Evolutionary conservation across 1,284 basidiomycete genomes (phyloP).

Genomic region (Pseudozyma thailandica): DNA sequence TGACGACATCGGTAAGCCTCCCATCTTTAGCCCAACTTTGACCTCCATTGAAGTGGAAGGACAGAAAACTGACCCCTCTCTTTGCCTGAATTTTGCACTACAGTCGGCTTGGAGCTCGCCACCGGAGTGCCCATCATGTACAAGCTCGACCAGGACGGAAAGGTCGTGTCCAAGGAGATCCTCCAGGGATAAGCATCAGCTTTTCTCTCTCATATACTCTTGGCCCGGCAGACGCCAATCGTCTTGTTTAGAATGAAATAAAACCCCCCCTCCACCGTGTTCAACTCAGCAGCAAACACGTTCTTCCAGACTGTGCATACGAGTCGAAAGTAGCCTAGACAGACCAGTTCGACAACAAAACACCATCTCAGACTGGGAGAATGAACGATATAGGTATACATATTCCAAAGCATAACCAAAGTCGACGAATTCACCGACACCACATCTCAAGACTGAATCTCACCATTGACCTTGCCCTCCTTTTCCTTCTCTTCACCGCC

Average conservation of each 20-base stretch:
- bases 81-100: not conserved
- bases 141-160: conserved; percentile 68
- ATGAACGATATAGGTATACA: too few species aligned
- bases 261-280: too few species aligned
- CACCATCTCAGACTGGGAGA: too few species aligned
- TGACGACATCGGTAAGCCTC: conserved; percentile 68
- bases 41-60: not conserved
- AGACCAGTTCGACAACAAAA: too few species aligned
- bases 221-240: too few species aligned
- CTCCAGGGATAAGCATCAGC: conserved; percentile 37
- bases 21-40: too few species aligned
- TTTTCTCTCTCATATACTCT: not conserved
- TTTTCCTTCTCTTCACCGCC: not conserved
- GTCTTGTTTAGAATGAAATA: not conserved
- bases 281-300: not conserved
- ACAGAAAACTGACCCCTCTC: not conserved
- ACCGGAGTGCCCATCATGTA: conserved; percentile 70
- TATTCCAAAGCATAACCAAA: too few species aligned
- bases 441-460: too few species aligned
- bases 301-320: too few species aligned
- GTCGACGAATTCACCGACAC: too few species aligned
- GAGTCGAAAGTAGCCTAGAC: conserved; percentile 3
- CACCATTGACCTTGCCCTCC: conserved; percentile 6
- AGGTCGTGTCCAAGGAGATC: conserved; percentile 66
- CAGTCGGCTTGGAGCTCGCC: conserved; percentile 69